A percentile compares a stretch with the other conserved stretches of the same genome.
Conservation (phyloP, 495 filamentous ascomycete genomes). For the Penicillium longicatenatum region DNA sequence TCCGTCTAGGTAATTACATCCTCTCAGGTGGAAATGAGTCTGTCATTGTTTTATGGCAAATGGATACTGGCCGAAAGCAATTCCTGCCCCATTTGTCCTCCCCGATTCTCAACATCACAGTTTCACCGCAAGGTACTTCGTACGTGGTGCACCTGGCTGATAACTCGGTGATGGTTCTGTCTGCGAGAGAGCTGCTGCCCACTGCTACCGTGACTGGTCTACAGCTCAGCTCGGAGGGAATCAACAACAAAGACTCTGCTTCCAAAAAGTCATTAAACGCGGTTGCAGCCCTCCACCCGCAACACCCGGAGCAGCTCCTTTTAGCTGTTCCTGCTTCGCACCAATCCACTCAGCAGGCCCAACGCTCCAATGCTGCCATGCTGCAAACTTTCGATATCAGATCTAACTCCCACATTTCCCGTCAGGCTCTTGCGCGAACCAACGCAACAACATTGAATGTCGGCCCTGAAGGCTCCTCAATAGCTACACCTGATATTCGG, state of each 20-base stretch:
- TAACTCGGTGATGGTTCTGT: conserved; percentile 85
- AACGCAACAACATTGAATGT: conserved; percentile 80
- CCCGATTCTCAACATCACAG: conserved; percentile 75
- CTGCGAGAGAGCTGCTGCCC: conserved; percentile 82
- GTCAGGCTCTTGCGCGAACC: conserved; percentile 85
- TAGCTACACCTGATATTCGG: conserved; percentile 74
- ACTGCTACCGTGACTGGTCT: conserved; percentile 80
- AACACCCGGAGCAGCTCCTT: conserved; percentile 58
- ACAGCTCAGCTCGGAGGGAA: conserved; percentile 52
- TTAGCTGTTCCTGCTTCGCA: conserved; percentile 58
- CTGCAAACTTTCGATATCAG: conserved; percentile 84
- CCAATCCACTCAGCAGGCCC: conserved; percentile 33
- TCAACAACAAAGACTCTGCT: conserved; percentile 20
- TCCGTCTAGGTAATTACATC: conserved; percentile 78
- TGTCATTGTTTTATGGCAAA: conserved; percentile 92
- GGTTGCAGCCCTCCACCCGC: conserved; percentile 52
- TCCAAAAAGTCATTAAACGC: conserved; percentile 20
- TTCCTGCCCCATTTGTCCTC: conserved; percentile 86
- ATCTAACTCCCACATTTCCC: conserved; percentile 68
- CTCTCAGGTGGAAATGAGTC: conserved; percentile 91
- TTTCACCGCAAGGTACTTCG: conserved; percentile 75
- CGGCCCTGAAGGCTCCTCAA: conserved; percentile 63
- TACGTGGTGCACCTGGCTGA: conserved; percentile 86
- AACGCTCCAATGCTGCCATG: conserved; percentile 49
- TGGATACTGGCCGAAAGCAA: conserved; percentile 79